phyloP scores from a whole-genome alignment of 306 rosid genomes.

The Chamaecrista fasciculata region DNA sequence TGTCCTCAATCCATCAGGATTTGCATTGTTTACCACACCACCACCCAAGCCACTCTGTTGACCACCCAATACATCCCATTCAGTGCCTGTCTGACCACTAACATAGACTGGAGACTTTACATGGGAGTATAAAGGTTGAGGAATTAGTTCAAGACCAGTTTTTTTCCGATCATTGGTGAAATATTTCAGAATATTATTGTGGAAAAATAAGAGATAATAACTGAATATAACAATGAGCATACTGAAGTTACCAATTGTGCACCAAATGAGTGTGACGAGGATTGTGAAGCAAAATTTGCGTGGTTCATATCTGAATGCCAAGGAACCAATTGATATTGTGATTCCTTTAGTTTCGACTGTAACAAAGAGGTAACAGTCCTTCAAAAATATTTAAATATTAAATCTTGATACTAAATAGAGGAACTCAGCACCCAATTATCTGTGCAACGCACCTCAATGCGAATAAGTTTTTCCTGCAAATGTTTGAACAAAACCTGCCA shows the following conservation, averaged over 20 bases:
- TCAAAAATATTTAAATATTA: slow-evolving; percentile 9
- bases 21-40: slow-evolving; percentile 41
- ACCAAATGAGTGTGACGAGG: slow-evolving; percentile 55
- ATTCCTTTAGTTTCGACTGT: slow-evolving; percentile 88
- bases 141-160: slow-evolving; percentile 78
- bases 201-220: slow-evolving; percentile 23
- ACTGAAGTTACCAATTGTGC: slow-evolving; percentile 62
- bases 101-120: slow-evolving; percentile 45
- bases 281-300: slow-evolving; percentile 54
- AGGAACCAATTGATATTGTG: slow-evolving; percentile 80
- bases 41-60: slow-evolving; percentile 53
- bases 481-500: slow-evolving; percentile 89
- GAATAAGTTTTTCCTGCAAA: slow-evolving; percentile 87
- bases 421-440: slow-evolving; percentile 25
- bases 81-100: slow-evolving; percentile 55
- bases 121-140: slow-evolving; percentile 61
- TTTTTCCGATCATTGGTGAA: slow-evolving; percentile 45
- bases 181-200: slow-evolving; percentile 15
- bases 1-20: slow-evolving; percentile 63
- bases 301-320: slow-evolving; percentile 73
- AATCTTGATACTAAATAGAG: slow-evolving; percentile 16
- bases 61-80: slow-evolving; percentile 60
- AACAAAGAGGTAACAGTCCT: slow-evolving; percentile 18
- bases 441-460: slow-evolving; percentile 67
- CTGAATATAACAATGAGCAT: slow-evolving; percentile 39